Percentiles rank a stretch among this genome's conserved stretches.
These are phyloP conservation scores for Coniophora puteana DNA, from an alignment of 1,284 basidiomycete species.

Conservation along the genomic window DNA sequence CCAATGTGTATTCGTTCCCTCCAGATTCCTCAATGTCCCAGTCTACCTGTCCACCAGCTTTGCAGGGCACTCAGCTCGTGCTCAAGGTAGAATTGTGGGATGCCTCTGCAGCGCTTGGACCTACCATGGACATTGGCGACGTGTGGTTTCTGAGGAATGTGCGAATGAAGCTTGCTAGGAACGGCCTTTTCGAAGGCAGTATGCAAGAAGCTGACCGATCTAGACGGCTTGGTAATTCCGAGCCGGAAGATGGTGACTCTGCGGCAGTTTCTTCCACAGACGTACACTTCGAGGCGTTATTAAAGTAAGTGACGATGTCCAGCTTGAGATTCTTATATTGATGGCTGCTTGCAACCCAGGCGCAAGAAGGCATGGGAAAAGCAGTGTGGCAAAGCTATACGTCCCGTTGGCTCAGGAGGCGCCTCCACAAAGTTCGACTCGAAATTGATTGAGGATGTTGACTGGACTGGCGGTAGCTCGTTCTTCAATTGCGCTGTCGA, in stretches of 20 bases:
- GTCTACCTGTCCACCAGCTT: constrained; percentile 40
- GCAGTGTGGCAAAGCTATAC: constrained; percentile 34
- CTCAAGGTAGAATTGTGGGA: constrained; percentile 61
- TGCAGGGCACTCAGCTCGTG: constrained; percentile 37
- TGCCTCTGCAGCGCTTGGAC: constrained; percentile 35
- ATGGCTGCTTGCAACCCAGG: constrained; percentile 30
- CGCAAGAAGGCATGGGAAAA: too few relatives aligned
- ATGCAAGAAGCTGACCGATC: constrained; percentile 44
- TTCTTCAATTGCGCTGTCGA: constrained; percentile 59
- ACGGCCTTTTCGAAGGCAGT: constrained; percentile 51
- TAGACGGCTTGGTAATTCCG: constrained; percentile 36
- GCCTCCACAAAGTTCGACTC: constrained; percentile 37
- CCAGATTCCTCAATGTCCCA: too few relatives aligned
- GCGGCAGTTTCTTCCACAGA: too few relatives aligned
- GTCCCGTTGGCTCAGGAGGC: constrained; percentile 16
- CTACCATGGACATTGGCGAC: constrained; percentile 43
- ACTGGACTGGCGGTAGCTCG: constrained; percentile 31
- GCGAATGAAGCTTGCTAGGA: constrained; percentile 36
- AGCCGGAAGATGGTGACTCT: constrained; percentile 31
- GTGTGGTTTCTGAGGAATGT: constrained; percentile 56
- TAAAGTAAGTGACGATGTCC: constrained; percentile 41
- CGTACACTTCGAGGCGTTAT: constrained; percentile 40
- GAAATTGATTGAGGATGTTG: constrained; percentile 42
- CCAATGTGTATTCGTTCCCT: constrained; percentile 23
- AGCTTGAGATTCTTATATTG: constrained; percentile 3